These are phyloP conservation scores for Entomortierella chlamydospora DNA, from an alignment of 192 early-diverging fungal species.

Conservation along the genomic window DNA sequence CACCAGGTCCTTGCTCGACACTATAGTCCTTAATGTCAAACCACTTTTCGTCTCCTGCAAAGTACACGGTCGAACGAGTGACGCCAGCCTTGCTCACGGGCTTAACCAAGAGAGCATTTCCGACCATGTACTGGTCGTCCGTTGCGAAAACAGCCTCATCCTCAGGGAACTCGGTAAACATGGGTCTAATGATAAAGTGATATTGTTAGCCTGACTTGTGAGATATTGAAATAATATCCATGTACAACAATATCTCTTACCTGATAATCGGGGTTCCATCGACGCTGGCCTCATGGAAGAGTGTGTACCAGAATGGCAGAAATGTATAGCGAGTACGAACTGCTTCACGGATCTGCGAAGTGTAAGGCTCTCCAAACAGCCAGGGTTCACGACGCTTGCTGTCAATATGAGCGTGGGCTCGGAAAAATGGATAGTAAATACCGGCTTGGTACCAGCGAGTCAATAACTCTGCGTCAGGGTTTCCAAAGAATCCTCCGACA, in stretches of 20 bases:
- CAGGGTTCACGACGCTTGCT: conserved; percentile 98
- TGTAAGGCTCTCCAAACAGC: conserved; percentile 90
- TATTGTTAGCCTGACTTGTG: neutral
- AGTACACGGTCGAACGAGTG: conserved; percentile 71
- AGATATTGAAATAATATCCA: neutral
- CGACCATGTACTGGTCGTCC: conserved; percentile 93
- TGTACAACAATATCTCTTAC: conserved; percentile 17
- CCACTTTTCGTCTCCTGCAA: conserved; percentile 79
- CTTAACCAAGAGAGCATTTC: conserved; percentile 79
- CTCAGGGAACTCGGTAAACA: conserved; percentile 90
- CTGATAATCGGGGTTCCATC: conserved; percentile 85
- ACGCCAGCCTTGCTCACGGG: conserved; percentile 73
- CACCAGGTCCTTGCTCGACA: conserved; percentile 42
- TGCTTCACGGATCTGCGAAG: conserved; percentile 80
- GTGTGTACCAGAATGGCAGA: conserved; percentile 92
- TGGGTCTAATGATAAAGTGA: conserved; percentile 63
- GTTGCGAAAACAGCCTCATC: conserved; percentile 82
- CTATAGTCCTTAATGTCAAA: conserved; percentile 73
- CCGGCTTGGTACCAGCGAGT: conserved; percentile 98
- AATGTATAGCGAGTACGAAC: conserved; percentile 87
- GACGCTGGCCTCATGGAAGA: conserved; percentile 83
- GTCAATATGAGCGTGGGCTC: conserved; percentile 98
- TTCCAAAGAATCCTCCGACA: conserved; percentile 97
- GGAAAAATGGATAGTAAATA: conserved; percentile 96
- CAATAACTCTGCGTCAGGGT: conserved; percentile 90